Evolutionary conservation across 805 yeast species (phyloP).

Genomic region (Candida chauliodis): DNA sequence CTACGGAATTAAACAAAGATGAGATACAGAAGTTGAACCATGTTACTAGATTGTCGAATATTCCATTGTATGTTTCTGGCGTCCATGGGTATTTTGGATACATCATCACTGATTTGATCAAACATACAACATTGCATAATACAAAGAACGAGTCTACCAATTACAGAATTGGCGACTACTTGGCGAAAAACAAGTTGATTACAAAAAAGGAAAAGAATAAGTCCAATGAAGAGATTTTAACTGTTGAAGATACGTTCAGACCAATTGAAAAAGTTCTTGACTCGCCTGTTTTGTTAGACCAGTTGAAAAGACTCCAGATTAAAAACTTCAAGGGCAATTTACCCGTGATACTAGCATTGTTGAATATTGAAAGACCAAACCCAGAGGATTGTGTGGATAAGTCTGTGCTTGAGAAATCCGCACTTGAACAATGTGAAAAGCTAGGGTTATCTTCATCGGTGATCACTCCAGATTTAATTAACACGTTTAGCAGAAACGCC

Average conservation of each 20-base stretch:
- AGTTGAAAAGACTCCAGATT: constrained; percentile 41
- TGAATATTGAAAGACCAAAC: constrained; percentile 38
- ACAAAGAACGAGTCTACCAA: constrained; percentile 41
- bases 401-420: constrained; percentile 23
- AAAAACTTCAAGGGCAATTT: constrained; percentile 52
- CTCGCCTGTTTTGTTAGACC: constrained; percentile 37
- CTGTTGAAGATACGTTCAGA: constrained; percentile 34
- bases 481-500: constrained; percentile 45
- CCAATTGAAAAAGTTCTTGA: constrained; percentile 33
- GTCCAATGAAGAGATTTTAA: constrained; percentile 40
- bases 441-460: constrained; percentile 30
- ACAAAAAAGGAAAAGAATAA: constrained; percentile 28
- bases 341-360: constrained; percentile 57
- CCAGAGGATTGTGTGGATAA: constrained; percentile 22
- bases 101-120: constrained; percentile 72
- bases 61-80: constrained; percentile 68
- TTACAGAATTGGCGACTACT: constrained; percentile 30
- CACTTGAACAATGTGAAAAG: constrained; percentile 28
- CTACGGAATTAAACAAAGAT: constrained; percentile 54
- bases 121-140: constrained; percentile 54
- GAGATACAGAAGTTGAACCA: constrained; percentile 49
- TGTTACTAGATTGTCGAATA: constrained; percentile 49
- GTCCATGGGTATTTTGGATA: constrained; percentile 81
- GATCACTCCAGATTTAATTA: constrained; percentile 39
- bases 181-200: constrained; percentile 45